Evolutionary conservation across 2,329 filamentous ascomycete genomes (phyloP).

Genomic region (Chaetomium globosum): DNA sequence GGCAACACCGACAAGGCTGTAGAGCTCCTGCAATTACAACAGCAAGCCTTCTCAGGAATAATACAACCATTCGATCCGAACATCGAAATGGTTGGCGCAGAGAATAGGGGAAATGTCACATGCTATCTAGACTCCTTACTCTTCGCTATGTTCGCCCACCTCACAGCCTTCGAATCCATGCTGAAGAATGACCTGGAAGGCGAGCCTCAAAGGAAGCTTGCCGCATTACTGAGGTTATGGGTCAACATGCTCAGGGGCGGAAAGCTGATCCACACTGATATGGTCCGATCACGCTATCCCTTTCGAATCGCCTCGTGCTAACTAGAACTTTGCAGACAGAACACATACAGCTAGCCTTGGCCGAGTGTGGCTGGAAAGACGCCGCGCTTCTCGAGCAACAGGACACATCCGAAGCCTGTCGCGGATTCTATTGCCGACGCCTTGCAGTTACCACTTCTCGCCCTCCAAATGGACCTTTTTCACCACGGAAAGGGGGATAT

Average conservation of each 20-base stretch:
- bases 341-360: conserved; percentile 78
- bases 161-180: conserved; percentile 92
- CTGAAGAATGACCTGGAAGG: conserved; percentile 78
- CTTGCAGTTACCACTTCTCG: conserved; percentile 81
- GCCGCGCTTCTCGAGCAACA: conserved; percentile 79
- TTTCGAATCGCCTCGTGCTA: background rate
- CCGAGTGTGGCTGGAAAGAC: conserved; percentile 86
- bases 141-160: conserved; percentile 91
- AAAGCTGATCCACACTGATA: conserved; percentile 79
- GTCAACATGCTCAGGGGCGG: conserved; percentile 89
- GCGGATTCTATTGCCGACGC: conserved; percentile 92
- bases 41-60: conserved; percentile 78
- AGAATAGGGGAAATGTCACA: conserved; percentile 84
- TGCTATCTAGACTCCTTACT: conserved; percentile 91
- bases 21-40: conserved; percentile 74
- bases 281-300: conserved; percentile 57
- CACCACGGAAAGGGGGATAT: conserved; percentile 79
- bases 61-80: conserved; percentile 73
- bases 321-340: conserved; percentile 60
- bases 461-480: conserved; percentile 91
- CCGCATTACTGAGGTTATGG: conserved; percentile 81
- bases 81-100: conserved; percentile 76
- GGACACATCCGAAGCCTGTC: conserved; percentile 93
- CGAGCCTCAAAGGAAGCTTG: conserved; percentile 69
- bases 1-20: conserved; percentile 74